Conservation (phyloP, 2,329 filamentous ascomycete species). For the Sporothrix variecibatus region DNA sequence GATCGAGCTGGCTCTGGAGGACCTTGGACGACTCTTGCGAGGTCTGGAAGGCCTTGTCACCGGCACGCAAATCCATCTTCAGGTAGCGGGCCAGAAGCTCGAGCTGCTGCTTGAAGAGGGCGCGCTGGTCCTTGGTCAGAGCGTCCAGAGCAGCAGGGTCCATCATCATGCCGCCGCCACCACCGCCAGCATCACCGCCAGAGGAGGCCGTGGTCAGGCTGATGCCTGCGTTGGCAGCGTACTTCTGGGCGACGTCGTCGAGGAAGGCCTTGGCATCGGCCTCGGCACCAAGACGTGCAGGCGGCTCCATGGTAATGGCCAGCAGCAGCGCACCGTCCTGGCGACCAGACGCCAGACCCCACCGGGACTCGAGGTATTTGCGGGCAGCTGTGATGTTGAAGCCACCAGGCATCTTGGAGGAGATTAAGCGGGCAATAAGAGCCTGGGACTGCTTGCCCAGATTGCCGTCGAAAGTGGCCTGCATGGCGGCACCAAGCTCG, state of each 20-base stretch:
- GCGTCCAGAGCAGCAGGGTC: constrained; percentile 96
- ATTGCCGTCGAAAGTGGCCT: constrained; percentile 98
- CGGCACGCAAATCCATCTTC: constrained; percentile 94
- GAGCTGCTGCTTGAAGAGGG: constrained; percentile 96
- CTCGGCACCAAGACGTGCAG: constrained; percentile 85
- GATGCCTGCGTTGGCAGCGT: constrained; percentile 80
- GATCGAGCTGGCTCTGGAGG: constrained; percentile 87
- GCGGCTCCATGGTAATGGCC: constrained; percentile 88
- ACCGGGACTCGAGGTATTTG: constrained; percentile 92
- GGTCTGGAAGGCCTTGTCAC: constrained; percentile 87
- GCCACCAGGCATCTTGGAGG: constrained; percentile 98
- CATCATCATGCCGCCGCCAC: constrained; percentile 96
- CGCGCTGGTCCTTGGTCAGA: constrained; percentile 92
- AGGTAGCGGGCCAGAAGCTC: constrained; percentile 94
- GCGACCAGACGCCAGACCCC: constrained; percentile 82
- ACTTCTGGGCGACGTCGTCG: constrained; percentile 86
- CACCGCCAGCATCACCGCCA: constrained; percentile 70
- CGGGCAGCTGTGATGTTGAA: constrained; percentile 97
- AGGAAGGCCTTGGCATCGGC: constrained; percentile 89
- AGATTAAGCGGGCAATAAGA: constrained; percentile 90
- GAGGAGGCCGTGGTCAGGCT: constrained; percentile 76
- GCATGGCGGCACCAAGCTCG: constrained; percentile 92
- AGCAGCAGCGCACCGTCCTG: constrained; percentile 90
- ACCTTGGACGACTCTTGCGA: constrained; percentile 84
- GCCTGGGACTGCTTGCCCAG: constrained; percentile 95